Evolutionary conservation across 148 eudicot species (phyloP).

Genomic region (Persicaria tinctoria): DNA sequence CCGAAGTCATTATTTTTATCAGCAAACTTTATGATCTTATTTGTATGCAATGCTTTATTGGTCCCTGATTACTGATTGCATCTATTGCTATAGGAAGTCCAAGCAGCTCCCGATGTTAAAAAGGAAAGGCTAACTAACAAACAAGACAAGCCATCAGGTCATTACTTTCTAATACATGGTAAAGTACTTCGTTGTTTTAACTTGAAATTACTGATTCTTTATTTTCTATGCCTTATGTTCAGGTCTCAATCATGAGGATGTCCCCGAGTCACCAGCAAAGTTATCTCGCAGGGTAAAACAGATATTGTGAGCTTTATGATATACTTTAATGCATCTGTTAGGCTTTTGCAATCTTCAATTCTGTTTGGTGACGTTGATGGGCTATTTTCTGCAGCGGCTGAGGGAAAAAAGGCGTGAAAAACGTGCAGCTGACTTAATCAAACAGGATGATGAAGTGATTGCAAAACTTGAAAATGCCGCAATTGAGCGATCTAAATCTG

Average conservation of each 20-base stretch:
- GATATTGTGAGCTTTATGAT: slow-evolving; percentile 7
- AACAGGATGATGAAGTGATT: slow-evolving; percentile 72
- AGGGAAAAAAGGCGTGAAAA: slow-evolving; percentile 74
- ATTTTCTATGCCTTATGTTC: slow-evolving; percentile 6
- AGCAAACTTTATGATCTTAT: neutral
- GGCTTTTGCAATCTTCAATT: neutral
- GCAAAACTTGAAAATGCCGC: slow-evolving; percentile 94
- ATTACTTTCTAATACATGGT: neutral
- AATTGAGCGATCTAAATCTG: slow-evolving; percentile 84
- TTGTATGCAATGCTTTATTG: slow-evolving; percentile 6
- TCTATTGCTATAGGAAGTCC: slow-evolving; percentile 25
- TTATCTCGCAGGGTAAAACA: slow-evolving; percentile 64
- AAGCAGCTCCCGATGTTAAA: slow-evolving; percentile 31
- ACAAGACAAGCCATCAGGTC: slow-evolving; percentile 36
- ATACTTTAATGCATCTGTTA: neutral
- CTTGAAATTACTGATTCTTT: neutral
- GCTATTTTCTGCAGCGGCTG: slow-evolving; percentile 48
- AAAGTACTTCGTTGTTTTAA: neutral
- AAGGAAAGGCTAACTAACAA: slow-evolving; percentile 36
- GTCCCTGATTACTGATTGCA: slow-evolving; percentile 14
- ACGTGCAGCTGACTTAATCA: slow-evolving; percentile 68
- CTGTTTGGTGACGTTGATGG: neutral
- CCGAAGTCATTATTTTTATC: neutral
- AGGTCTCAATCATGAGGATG: slow-evolving; percentile 44
- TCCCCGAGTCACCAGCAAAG: slow-evolving; percentile 57